Conservation (phyloP, 352 stramenopile genomes). For the Stramenopiles sp. region DNA sequence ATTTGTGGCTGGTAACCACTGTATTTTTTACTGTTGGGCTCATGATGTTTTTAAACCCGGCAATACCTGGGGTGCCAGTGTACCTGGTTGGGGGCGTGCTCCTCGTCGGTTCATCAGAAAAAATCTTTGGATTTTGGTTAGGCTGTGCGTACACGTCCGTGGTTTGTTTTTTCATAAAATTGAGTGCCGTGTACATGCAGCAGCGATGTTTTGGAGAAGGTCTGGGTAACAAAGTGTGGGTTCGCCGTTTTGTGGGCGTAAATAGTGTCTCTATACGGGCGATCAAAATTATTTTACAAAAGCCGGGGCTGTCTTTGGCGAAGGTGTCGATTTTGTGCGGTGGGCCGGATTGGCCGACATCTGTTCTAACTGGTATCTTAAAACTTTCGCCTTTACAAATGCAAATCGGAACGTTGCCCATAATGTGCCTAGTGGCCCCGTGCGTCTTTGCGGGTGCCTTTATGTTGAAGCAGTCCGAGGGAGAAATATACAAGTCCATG, state of each 20-base stretch:
- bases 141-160: conserved; percentile 25
- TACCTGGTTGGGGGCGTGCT: conserved; percentile 36
- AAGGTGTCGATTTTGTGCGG: conserved; percentile 38
- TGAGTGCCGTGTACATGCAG: conserved; percentile 31
- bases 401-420: conserved; percentile 32
- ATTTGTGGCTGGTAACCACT: conserved; percentile 27
- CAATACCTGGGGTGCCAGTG: conserved; percentile 35
- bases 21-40: conserved; percentile 32
- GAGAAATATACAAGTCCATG: conserved; percentile 14
- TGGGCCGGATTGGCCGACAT: conserved; percentile 34
- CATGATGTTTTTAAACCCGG: conserved; percentile 34
- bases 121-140: conserved; percentile 21
- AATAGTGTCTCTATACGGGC: conserved; percentile 31
- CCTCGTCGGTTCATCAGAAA: conserved; percentile 23
- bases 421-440: conserved; percentile 33
- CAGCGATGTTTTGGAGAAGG: conserved; percentile 35
- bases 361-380: conserved; percentile 34
- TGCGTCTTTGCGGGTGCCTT: conserved; percentile 30
- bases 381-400: conserved; percentile 29
- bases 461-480: conserved; percentile 28
- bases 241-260: conserved; percentile 31
- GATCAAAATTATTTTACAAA: conserved; percentile 28
- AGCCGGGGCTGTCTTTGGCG: conserved; percentile 27
- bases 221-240: conserved; percentile 25
- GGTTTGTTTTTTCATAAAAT: conserved; percentile 29